These are phyloP conservation scores for Phialemoniopsis sp. DNA, from an alignment of 2,329 filamentous ascomycete genomes.

Conservation along the genomic window DNA sequence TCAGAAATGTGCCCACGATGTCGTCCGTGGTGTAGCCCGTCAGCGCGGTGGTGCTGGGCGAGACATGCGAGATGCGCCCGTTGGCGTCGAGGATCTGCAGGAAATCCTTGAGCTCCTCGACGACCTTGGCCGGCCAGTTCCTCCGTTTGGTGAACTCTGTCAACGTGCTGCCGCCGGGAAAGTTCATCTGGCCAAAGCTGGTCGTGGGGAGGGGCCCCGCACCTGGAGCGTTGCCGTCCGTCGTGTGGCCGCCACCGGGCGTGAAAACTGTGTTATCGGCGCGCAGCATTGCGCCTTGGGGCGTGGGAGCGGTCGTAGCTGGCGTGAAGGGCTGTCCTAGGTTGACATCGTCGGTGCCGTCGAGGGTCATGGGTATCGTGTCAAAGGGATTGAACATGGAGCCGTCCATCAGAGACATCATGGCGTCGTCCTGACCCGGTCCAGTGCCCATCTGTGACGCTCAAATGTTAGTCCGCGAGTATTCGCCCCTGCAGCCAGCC, in stretches of 20 bases:
- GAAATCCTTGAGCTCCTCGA: conserved; percentile 87
- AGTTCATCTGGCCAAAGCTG: conserved; percentile 22
- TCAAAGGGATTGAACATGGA: conserved; percentile 29
- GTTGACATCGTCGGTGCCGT: conserved; percentile 21
- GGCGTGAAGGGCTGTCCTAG: conserved; percentile 20
- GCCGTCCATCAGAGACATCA: conserved; percentile 40
- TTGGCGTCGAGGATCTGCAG: conserved; percentile 83
- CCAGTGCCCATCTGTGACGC: conserved; percentile 13
- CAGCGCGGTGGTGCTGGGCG: conserved; percentile 68
- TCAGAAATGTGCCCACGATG: conserved; percentile 70
- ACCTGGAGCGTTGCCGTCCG: conserved; percentile 28
- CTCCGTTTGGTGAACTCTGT: conserved; percentile 58
- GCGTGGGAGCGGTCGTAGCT: conserved; percentile 7
- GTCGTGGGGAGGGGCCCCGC: conserved; percentile 35
- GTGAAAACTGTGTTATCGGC: conserved; percentile 1
- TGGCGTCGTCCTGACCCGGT: conserved; percentile 19
- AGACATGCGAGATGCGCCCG: conserved; percentile 81
- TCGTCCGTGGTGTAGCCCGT: conserved; percentile 72
- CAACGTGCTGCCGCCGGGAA: conserved; percentile 36
- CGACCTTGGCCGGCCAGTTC: conserved; percentile 83
- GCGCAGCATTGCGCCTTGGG: conserved; percentile 1
- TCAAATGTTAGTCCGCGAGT: conserved; percentile 11
- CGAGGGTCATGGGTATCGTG: conserved; percentile 36
- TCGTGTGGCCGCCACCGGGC: conserved; percentile 7
- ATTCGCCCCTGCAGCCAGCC: background rate